Conservation (phyloP, 176 grass and related monocot species). For the Pontederia paniculata region DNA sequence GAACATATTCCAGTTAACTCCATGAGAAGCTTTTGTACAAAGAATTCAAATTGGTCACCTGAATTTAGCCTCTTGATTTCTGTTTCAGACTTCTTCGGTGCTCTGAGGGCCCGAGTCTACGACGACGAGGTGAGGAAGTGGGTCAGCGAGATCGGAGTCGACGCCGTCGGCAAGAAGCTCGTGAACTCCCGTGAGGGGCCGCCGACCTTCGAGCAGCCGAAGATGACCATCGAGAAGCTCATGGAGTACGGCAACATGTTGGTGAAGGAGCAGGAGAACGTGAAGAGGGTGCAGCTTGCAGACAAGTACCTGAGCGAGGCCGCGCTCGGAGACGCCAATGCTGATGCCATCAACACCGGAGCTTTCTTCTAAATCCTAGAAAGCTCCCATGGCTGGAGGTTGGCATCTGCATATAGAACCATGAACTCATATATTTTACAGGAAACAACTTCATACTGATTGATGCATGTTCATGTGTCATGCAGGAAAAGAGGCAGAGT, state of each 20-base stretch:
- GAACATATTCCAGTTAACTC: too few species aligned
- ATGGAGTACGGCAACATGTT: conserved; percentile 12
- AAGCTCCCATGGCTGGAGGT: too few species aligned
- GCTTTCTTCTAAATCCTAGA: background rate
- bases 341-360: background rate
- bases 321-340: conserved; percentile 4
- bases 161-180: conserved; percentile 41
- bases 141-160: conserved; percentile 24
- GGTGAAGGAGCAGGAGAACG: conserved; percentile 8
- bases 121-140: conserved; percentile 76
- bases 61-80: too few species aligned
- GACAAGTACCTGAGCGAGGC: conserved; percentile 4
- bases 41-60: too few species aligned
- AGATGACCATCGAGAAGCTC: conserved; percentile 54
- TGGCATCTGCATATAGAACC: too few species aligned
- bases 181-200: conserved; percentile 68
- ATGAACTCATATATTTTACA: too few species aligned
- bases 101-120: conserved; percentile 60
- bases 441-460: too few species aligned
- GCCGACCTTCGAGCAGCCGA: conserved; percentile 48
- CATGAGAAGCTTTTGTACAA: too few species aligned
- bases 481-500: too few species aligned
- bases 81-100: conserved; percentile 63
- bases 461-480: too few species aligned
- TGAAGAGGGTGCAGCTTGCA: too few species aligned